A percentile compares a stretch with the other conserved stretches of the same genome.
Conservation (phyloP, 495 filamentous ascomycete genomes). For the Podospora australis region DNA sequence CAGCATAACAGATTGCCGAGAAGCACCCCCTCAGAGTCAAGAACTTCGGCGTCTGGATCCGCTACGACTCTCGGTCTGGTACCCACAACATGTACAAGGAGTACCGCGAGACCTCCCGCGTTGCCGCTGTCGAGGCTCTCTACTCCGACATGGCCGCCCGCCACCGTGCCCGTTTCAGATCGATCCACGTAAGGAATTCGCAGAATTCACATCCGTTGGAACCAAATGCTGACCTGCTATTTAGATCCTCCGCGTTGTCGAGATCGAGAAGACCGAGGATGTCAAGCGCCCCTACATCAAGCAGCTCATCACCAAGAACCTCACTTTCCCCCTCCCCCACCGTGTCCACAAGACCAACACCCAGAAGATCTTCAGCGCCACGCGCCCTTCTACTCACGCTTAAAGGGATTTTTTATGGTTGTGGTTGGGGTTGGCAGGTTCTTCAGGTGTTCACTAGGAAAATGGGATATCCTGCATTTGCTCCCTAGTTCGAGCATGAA, state of each 20-base stretch:
- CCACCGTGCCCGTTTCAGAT: slow-evolving; percentile 95
- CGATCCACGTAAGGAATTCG: slow-evolving; percentile 74
- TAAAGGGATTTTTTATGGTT: slow-evolving; percentile 39
- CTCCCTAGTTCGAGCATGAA: slow-evolving; percentile 36
- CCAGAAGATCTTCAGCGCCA: slow-evolving; percentile 86
- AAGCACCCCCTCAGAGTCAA: slow-evolving; percentile 98
- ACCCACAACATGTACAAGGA: slow-evolving; percentile 99
- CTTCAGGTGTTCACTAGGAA: slow-evolving; percentile 49
- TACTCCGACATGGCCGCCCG: slow-evolving; percentile 99
- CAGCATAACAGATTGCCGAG: slow-evolving; percentile 72
- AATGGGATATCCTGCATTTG: slow-evolving; percentile 46
- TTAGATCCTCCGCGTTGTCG: slow-evolving; percentile 96
- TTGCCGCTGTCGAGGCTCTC: slow-evolving; percentile 88
- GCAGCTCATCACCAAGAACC: slow-evolving; percentile 89
- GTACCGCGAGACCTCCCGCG: slow-evolving; percentile 96
- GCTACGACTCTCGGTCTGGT: slow-evolving; percentile 98
- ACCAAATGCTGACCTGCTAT: slow-evolving; percentile 16
- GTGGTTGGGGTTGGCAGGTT: slow-evolving; percentile 43
- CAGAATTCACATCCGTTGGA: background rate
- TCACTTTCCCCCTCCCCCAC: slow-evolving; percentile 98
- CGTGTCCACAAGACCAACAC: slow-evolving; percentile 69
- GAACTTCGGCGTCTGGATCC: slow-evolving; percentile 99
- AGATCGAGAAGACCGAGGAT: slow-evolving; percentile 85
- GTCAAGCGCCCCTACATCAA: slow-evolving; percentile 98
- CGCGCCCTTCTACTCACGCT: slow-evolving; percentile 84